A percentile compares a stretch with the other conserved stretches of the same genome.
Evolutionary conservation across 148 eudicot genomes (phyloP).

Genomic region (Bassia scoparia): DNA sequence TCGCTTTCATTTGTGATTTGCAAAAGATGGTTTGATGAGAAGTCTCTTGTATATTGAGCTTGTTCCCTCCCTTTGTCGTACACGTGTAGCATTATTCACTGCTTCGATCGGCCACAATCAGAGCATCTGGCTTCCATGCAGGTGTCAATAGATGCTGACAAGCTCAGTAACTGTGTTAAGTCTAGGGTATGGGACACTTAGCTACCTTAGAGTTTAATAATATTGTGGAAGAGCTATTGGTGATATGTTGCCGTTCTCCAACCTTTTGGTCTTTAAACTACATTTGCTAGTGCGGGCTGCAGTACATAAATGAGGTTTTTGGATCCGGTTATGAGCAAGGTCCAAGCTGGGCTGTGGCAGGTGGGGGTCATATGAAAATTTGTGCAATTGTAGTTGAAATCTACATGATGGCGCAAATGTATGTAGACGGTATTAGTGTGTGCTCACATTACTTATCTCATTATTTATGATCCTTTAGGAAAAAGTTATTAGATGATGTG

Average conservation of each 20-base stretch:
- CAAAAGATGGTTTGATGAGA: background rate
- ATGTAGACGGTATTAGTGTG: constrained; percentile 58
- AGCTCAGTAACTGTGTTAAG: constrained; percentile 52
- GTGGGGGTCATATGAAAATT: constrained; percentile 65
- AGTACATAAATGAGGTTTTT: constrained; percentile 43
- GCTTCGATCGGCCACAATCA: constrained; percentile 85
- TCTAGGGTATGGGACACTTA: constrained; percentile 43
- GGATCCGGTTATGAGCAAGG: constrained; percentile 67
- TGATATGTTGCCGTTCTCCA: background rate
- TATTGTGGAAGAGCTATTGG: background rate
- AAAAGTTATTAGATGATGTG: background rate
- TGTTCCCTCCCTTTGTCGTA: constrained; percentile 18
- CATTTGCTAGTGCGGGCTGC: constrained; percentile 36
- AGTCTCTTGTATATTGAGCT: constrained; percentile 28
- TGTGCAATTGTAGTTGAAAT: constrained; percentile 77
- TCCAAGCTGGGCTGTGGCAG: constrained; percentile 96
- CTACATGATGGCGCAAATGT: constrained; percentile 66
- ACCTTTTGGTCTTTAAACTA: constrained; percentile 14
- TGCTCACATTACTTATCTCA: background rate
- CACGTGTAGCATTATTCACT: constrained; percentile 97
- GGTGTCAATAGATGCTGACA: constrained; percentile 70
- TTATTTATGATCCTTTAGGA: background rate
- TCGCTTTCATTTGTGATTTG: constrained; percentile 2
- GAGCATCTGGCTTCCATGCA: constrained; percentile 89
- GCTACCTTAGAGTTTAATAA: background rate